Evolutionary conservation across 2,329 filamentous ascomycete species (phyloP), one percentile per base, ranked within the genome.

Genomic region (Microdochium trichocladiopsis): DNA sequence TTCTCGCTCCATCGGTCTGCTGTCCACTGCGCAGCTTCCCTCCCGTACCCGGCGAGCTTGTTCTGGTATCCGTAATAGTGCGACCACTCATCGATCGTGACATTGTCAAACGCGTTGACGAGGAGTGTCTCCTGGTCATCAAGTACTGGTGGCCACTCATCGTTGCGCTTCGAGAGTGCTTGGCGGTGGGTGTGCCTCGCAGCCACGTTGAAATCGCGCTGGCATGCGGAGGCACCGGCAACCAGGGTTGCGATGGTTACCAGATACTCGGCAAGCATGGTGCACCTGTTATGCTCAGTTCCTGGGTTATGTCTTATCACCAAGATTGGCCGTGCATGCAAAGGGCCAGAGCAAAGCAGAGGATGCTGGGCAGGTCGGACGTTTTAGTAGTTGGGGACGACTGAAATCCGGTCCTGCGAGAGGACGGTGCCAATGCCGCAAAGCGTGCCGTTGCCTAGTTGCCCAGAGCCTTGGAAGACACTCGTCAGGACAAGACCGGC

Each of bases 91-190:
- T 60, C 58, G 21, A 67, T 56, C 2, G 53, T 63, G 10, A 61
- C 60, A 47, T 61, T 66, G 2, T 61, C 63, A 3, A 67, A 55
- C 2, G 62, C 52, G 12, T 61, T 57, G 11, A 65, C 60, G 3
- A 67, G 58, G 1, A 53, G 58, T 12, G 57, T 47, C 51, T 66
- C 64, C 16, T 66, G 58, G 6, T 45, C 21, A 3, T 21, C 18
- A 5, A 71, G 53, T 0, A 69, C 59, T 0, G 69, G 69, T 2
- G 68, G 68, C 63, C 65, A 70, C n/a, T 67, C 55, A 22, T 62
- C 60, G 28, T 64, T 63, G 50, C 66, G 65, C 56, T 62, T 66
- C 21, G 52, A 43, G n/a, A 68, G 55, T 2, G 57, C 64, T 50
- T 61, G 59, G 25, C 66, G 65, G 53, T 69, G 66, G 0, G 66